Percentiles rank a stretch among this genome's conserved stretches.
Conservation (phyloP, 1,284 basidiomycete species). For the Ganoderma sinense region DNA sequence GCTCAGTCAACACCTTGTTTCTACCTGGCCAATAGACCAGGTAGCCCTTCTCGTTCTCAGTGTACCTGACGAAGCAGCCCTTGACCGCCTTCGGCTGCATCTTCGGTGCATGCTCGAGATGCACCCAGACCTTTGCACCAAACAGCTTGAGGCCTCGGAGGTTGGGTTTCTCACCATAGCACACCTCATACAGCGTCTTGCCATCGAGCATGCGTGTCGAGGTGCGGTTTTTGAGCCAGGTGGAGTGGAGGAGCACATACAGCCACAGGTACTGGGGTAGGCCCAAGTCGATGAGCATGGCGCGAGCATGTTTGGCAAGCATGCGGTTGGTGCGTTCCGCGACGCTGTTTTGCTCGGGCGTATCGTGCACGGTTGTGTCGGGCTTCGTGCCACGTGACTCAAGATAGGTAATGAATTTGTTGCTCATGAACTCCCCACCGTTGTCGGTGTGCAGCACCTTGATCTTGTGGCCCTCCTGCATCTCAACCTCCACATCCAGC, state of each 20-base stretch:
- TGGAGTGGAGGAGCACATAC: not conserved
- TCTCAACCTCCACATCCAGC: constrained; percentile 24
- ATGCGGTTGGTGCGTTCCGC: not conserved
- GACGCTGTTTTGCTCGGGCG: not conserved
- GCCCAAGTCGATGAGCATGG: not conserved
- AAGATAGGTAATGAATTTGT: constrained; percentile 5
- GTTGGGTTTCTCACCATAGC: not conserved
- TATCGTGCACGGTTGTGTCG: not conserved
- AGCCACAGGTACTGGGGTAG: not conserved
- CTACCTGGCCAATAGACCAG: not conserved
- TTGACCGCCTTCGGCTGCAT: not conserved
- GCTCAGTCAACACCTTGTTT: not conserved
- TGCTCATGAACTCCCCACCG: constrained; percentile 11
- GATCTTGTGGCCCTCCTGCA: constrained; percentile 15
- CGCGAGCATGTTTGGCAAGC: not conserved
- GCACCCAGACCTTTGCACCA: not conserved
- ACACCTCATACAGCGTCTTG: not conserved
- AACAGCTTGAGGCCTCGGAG: not conserved
- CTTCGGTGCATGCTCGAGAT: not conserved
- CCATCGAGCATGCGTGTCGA: not conserved
- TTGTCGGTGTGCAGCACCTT: constrained; percentile 5
- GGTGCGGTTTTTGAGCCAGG: not conserved
- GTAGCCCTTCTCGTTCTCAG: not conserved
- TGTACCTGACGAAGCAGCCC: not conserved
- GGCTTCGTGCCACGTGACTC: not conserved